Evolutionary conservation across 108 stramenopile genomes (phyloP), one percentile per base, ranked within the genome.

Genomic region (Fistulifera pelliculosa): DNA sequence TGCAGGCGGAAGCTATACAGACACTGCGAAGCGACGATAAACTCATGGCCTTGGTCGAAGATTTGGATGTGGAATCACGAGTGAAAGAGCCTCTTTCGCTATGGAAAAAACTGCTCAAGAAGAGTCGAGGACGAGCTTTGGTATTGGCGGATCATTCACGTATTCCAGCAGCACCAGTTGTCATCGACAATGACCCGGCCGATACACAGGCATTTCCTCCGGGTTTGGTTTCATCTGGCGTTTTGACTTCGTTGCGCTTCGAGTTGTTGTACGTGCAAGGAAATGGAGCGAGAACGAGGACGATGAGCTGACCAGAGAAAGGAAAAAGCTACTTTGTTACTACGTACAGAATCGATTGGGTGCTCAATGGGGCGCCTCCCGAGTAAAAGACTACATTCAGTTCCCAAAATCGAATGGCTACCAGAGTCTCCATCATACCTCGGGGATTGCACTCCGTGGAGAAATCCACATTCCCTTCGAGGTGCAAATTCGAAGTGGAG

Each of bases 341-440:
- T 83, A 80, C 54, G 69, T 82, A 8, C 69, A 85, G 44, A 55
- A 83, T 19, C 15, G 75, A 21, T 56, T 83, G 7, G 47, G 69
- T n/a, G 64, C 75, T 14, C 41, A 65, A 15, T 89, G 80, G 80
- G 55, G 66, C 27, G 49, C 58, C 0, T 57, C 42, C 12, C 53
- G 74, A 18, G 65, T 76, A 27, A 95, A 96, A 49, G 90, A 96
- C 68, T 96, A 96, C 54, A 82, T 96, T 27, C 62, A 60, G 44
- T 27, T 58, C 25, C 93, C 94, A 19, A 96, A 96, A 69, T 51
- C 71, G 17, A 96, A 96, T 70, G 94, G 94, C 17, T 96, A 96
- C 65, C 94, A 87, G 53, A 80, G 80, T 49, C 62, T 96, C 23
- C 94, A 96, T 72, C 82, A 89, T 60, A 93, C 91, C 16, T 81